Evolutionary conservation across 108 stramenopile species (phyloP).

Genomic region (Hondaea fermentalgiana): DNA sequence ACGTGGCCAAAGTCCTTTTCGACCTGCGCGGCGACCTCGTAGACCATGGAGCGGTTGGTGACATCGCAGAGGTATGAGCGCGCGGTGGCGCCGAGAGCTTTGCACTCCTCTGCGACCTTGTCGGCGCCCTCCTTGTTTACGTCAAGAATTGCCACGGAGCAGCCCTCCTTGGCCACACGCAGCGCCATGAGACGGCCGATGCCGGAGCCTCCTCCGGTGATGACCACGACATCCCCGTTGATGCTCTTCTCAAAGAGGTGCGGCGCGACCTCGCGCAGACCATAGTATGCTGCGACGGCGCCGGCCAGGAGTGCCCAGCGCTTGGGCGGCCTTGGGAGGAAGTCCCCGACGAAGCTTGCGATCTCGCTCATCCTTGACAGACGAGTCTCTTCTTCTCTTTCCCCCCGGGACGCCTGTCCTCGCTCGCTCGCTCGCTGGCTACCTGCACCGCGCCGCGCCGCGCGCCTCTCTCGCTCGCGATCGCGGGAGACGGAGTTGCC

Average conservation of each 20-base stretch:
- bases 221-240: slow-evolving; percentile 25
- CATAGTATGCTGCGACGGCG: neutral
- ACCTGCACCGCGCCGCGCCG: too few species aligned
- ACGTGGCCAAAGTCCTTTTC: slow-evolving; percentile 1
- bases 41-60: slow-evolving; percentile 15
- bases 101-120: slow-evolving; percentile 2
- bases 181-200: slow-evolving; percentile 30
- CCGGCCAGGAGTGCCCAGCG: neutral
- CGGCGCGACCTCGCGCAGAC: neutral
- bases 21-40: slow-evolving; percentile 13
- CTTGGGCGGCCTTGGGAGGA: neutral
- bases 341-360: neutral
- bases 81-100: neutral
- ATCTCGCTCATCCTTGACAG: neutral
- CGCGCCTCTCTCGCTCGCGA: too few species aligned
- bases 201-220: slow-evolving; percentile 32
- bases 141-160: neutral
- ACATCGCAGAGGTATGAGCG: slow-evolving; percentile 27
- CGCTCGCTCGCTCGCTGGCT: neutral
- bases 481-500: too few species aligned
- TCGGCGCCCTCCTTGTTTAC: neutral
- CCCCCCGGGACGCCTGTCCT: neutral
- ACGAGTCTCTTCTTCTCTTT: neutral
- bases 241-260: slow-evolving; percentile 6
- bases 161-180: slow-evolving; percentile 12